A percentile compares a stretch with the other conserved stretches of the same genome.
These are phyloP conservation scores for Populus ilicifolia DNA, from an alignment of 345 rosid species.

Conservation along the genomic window DNA sequence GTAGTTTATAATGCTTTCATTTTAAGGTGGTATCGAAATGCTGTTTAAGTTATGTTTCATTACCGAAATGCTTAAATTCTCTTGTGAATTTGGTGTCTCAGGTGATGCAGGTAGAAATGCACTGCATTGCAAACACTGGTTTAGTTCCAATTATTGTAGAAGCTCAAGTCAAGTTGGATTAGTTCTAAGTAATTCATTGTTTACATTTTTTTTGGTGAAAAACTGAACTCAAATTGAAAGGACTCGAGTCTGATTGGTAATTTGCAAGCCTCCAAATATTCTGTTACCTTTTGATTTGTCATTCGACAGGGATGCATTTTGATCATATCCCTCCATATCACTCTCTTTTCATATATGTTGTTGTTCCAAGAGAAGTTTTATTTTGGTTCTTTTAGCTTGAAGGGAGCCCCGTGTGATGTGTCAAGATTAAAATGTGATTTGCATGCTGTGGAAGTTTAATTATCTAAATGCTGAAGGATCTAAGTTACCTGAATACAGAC, in stretches of 20 bases:
- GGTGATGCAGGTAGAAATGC: neutral
- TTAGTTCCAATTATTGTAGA: neutral
- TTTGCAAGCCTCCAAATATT: too few relatives aligned
- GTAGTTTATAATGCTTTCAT: neutral
- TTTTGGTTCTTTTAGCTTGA: neutral
- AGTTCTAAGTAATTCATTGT: neutral
- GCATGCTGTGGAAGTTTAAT: neutral
- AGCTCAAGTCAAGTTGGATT: neutral
- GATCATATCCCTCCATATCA: neutral
- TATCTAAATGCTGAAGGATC: neutral
- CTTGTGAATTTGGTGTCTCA: neutral
- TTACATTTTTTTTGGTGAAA: neutral
- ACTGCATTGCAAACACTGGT: neutral
- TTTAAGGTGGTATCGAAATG: neutral
- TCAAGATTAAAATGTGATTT: neutral
- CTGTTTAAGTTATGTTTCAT: neutral
- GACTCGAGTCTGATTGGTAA: neutral
- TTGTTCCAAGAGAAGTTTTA: neutral
- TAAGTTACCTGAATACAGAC: neutral
- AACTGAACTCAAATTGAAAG: neutral
- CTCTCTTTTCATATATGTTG: neutral
- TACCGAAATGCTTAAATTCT: neutral
- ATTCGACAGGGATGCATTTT: neutral
- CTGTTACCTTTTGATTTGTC: neutral
- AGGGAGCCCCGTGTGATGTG: neutral